Percentiles rank a stretch among this genome's conserved stretches.
Conservation (phyloP, 306 rosid genomes). For the Arachis hypogaea region DNA sequence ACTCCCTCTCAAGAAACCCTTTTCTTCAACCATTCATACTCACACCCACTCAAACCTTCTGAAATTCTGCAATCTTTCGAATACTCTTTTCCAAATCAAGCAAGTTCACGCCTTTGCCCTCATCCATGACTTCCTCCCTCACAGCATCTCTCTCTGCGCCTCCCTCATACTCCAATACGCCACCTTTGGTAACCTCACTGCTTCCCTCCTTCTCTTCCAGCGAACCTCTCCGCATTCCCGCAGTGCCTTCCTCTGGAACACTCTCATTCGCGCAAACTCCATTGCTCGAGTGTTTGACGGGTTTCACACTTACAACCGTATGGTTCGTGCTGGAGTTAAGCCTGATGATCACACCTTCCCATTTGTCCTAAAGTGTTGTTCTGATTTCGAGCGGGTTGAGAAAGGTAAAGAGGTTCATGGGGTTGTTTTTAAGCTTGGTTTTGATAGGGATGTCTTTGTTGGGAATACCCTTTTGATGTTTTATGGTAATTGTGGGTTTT, state of each 20-base stretch:
- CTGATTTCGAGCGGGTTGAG: constrained; percentile 50
- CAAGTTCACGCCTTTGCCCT: constrained; percentile 72
- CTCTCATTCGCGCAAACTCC: constrained; percentile 70
- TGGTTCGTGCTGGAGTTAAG: constrained; percentile 60
- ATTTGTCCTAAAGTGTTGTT: constrained; percentile 72
- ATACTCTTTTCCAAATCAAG: constrained; percentile 61
- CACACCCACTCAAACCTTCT: constrained; percentile 53
- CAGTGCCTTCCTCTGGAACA: constrained; percentile 77
- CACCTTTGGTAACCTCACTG: constrained; percentile 44
- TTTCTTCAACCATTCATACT: constrained; percentile 23
- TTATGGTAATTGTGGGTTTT: constrained; percentile 59
- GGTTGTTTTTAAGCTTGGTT: constrained; percentile 62
- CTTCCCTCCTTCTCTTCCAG: constrained; percentile 55
- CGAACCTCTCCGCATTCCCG: constrained; percentile 51
- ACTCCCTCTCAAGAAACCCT: constrained; percentile 24
- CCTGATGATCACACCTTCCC: constrained; percentile 80
- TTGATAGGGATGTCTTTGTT: constrained; percentile 67
- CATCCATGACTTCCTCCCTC: constrained; percentile 65
- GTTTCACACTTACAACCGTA: constrained; percentile 59
- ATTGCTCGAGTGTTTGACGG: constrained; percentile 55
- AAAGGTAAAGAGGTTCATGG: constrained; percentile 89
- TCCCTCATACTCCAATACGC: constrained; percentile 80
- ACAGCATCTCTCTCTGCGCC: constrained; percentile 70
- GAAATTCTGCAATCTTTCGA: constrained; percentile 45
- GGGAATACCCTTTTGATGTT: constrained; percentile 74